Conservation (phyloP, 345 rosid species). For the Hevea brasiliensis region DNA sequence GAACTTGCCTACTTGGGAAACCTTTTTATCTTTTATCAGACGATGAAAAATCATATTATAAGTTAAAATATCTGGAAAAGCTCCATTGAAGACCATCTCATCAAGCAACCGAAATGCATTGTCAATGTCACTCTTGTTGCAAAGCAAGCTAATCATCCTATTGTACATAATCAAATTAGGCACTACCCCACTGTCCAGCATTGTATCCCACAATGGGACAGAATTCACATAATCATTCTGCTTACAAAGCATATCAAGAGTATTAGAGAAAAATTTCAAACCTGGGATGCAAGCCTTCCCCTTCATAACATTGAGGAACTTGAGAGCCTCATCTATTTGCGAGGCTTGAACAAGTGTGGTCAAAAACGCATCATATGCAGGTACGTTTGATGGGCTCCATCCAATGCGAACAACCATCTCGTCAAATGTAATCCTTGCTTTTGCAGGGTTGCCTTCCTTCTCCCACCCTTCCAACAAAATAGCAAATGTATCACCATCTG, state of each 20-base stretch:
- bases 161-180: conserved; percentile 54
- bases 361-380: conserved; percentile 45
- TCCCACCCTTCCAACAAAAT: conserved; percentile 65
- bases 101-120: conserved; percentile 51
- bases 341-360: conserved; percentile 36
- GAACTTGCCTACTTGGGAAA: conserved; percentile 38
- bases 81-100: conserved; percentile 51
- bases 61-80: conserved; percentile 50
- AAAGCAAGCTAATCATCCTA: conserved; percentile 44
- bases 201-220: conserved; percentile 42
- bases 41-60: conserved; percentile 52
- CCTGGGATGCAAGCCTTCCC: conserved; percentile 50
- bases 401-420: conserved; percentile 50
- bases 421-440: conserved; percentile 48
- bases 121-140: conserved; percentile 39
- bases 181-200: conserved; percentile 40
- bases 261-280: conserved; percentile 46
- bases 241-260: conserved; percentile 46
- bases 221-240: conserved; percentile 34
- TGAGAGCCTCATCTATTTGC: conserved; percentile 39
- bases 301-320: conserved; percentile 48
- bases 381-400: conserved; percentile 32
- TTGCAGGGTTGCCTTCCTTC: conserved; percentile 49
- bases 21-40: conserved; percentile 47
- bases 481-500: conserved; percentile 48